Evolutionary conservation across 768 basidiomycete species (phyloP), one percentile per base, ranked within the genome.

Genomic region (Agaricus sinodeliciosus): DNA sequence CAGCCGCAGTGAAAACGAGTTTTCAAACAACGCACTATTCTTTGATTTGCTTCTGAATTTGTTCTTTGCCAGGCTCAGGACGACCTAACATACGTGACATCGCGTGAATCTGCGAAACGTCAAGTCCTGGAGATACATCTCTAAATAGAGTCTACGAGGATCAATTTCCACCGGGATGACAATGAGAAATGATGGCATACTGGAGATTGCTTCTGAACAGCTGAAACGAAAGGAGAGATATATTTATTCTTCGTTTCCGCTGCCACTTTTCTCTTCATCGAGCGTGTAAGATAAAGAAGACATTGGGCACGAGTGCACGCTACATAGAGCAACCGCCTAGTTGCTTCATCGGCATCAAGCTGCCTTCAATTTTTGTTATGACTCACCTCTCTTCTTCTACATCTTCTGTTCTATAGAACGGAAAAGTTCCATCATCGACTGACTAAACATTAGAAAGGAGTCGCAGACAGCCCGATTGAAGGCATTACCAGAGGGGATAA

Each of bases 251-350:
- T 79, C 15, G 69, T 68, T 46, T 80, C 73, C n/a, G 83, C 85
- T 9, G 73, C 75, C 28, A 77, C 66, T 68, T 75, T 78, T 16
- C 87, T 74, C 43, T 69, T 69, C 9, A 62, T 62, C 7, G 74
- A 67, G 57, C 81, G 70, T 1, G 78, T 71, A 26, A 88, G 62
- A 63, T 86, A 85, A 11, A 90, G 67, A 7, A 90, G 72, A 9
- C 73, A 72, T 62, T 93, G 86, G 0, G 91, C 91, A 9, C 92
- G 79, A 4, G 92, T 94, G 67, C 89, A 92, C 0, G 88, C 92
- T 7, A 94, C 92, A 61, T 93, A 94, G 13, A 93, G 76, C 51
- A 94, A 67, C 11, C 92, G 85, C 51, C 91, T 91, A 28, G 27
- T 18, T 8, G 22, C n/a, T 55, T 15, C 51, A 40, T 9, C 42